These are phyloP conservation scores for Tulasnella sp. DNA, from an alignment of 768 basidiomycete genomes.

Conservation along the genomic window DNA sequence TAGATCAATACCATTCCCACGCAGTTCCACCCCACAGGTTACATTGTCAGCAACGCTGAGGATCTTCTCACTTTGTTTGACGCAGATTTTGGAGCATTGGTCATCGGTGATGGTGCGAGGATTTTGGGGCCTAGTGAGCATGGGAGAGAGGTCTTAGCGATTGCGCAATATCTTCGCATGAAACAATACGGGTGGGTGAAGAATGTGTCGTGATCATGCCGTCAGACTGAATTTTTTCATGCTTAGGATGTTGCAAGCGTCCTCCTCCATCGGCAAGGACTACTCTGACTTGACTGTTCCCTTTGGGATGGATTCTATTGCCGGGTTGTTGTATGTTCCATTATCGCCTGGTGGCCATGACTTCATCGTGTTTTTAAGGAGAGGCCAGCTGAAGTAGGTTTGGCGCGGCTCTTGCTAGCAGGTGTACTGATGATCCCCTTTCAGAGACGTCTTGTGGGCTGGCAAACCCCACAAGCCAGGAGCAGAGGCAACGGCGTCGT, in stretches of 20 bases:
- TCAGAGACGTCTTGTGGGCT: conserved; percentile 64
- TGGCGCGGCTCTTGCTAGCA: background rate
- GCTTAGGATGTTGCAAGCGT: conserved; percentile 52
- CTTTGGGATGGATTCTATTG: conserved; percentile 48
- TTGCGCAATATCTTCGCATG: conserved; percentile 67
- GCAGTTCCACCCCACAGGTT: conserved; percentile 57
- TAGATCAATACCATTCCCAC: conserved; percentile 64
- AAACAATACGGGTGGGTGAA: conserved; percentile 53
- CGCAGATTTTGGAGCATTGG: conserved; percentile 51
- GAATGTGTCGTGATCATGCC: background rate
- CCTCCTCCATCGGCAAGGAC: conserved; percentile 54
- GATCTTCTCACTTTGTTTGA: conserved; percentile 70
- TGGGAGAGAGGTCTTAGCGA: conserved; percentile 65
- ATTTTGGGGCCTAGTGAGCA: conserved; percentile 57
- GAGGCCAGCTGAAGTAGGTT: conserved; percentile 41
- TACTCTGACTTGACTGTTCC: conserved; percentile 59
- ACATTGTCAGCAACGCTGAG: conserved; percentile 70
- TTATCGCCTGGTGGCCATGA: conserved; percentile 61
- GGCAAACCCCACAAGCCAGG: conserved; percentile 54
- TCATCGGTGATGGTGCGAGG: conserved; percentile 53
- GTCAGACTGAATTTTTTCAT: no score
- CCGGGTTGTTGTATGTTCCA: conserved; percentile 66
- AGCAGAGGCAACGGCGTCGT: conserved; percentile 26
- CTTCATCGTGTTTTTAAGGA: conserved; percentile 72
- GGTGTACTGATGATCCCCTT: background rate